phyloP scores from a whole-genome alignment of 1,284 basidiomycete genomes.

The Sporisorium reilianum region DNA sequence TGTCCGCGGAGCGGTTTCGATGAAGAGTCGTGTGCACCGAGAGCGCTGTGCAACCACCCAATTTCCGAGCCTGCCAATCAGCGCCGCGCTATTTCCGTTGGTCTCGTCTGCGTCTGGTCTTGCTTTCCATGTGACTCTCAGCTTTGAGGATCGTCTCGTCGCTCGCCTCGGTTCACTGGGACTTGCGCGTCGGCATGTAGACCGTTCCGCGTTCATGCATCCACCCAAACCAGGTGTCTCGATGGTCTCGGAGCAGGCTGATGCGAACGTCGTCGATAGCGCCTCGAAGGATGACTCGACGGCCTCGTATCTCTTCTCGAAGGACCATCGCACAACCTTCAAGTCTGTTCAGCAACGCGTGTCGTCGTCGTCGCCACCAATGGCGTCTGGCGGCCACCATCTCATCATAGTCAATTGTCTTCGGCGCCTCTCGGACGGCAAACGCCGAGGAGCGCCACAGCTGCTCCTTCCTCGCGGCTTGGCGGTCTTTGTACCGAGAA shows the following conservation, averaged over 20 bases:
- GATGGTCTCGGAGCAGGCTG: conserved; percentile 15
- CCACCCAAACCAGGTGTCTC: conserved; percentile 6
- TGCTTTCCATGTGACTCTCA: no score
- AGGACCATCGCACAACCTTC: neutral
- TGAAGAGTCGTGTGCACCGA: no score
- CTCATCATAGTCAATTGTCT: no score
- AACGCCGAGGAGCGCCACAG: no score
- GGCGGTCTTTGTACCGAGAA: neutral
- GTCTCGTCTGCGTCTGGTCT: neutral
- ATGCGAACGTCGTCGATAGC: conserved; percentile 1
- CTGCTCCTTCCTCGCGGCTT: neutral
- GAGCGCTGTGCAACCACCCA: no score
- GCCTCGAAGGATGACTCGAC: conserved; percentile 15
- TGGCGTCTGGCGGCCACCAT: no score
- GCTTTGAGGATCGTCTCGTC: no score
- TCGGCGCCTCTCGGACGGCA: no score
- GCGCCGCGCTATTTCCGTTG: neutral
- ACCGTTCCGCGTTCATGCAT: neutral
- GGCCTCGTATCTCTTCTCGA: neutral
- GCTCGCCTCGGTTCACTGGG: neutral
- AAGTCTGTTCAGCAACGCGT: no score
- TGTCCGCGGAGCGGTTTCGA: conserved; percentile 1
- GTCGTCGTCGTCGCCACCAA: no score
- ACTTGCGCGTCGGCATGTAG: neutral
- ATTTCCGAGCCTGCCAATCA: no score